Base-by-base conservation (phyloP, 768 basidiomycete species). In the Suillus americanus region DNA sequence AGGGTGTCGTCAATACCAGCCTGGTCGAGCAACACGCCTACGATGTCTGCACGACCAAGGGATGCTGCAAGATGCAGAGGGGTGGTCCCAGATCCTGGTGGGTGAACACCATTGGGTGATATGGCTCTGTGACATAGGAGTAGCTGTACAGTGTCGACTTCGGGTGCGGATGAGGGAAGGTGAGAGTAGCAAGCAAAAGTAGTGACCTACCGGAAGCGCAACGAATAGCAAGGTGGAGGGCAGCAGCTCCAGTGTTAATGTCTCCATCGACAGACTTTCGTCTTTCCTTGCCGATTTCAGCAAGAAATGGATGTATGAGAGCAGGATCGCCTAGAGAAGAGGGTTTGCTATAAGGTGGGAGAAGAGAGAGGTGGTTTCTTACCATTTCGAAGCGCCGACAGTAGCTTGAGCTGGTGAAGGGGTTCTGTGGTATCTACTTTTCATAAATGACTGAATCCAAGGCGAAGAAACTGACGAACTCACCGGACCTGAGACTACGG, bases 161-260 rank as follows among this genome's bases (percentile, higher is more conserved):
- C 9, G n/a, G 66, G 4, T 25, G 67, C 25, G 50, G 66, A 57
- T 56, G 54, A 61, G 45, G 35, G 48, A 64, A 55, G 20, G 18
- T 23, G 6, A 2, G 37, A 41, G 40, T n/a, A 18, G 40, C 10
- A 55, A n/a, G 8, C 48, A 18, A 60, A 23, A 45, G 5, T 48
- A 54, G 28, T 8, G n/a, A 78, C 86, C 28, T 69, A 91, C 90
- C 83, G 12, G 88, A 88, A 64, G 85, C 91, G 73, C 92, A 94
- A 50, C 90, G 85, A n/a, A 94, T 86, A 13, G 91, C 92, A 3
- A 94, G 84, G 74, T 94, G 92, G 8, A 94, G 78, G 0, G 90
- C 90, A 3, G 90, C 88, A 6, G 91, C 89, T 14, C 86, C 89
- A 1, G 88, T 83, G 71, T 92, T 89, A 0, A 87, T 64, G 18